Conservation (phyloP, 2,329 filamentous ascomycete genomes). For the Phaeosphaeria sp. region DNA sequence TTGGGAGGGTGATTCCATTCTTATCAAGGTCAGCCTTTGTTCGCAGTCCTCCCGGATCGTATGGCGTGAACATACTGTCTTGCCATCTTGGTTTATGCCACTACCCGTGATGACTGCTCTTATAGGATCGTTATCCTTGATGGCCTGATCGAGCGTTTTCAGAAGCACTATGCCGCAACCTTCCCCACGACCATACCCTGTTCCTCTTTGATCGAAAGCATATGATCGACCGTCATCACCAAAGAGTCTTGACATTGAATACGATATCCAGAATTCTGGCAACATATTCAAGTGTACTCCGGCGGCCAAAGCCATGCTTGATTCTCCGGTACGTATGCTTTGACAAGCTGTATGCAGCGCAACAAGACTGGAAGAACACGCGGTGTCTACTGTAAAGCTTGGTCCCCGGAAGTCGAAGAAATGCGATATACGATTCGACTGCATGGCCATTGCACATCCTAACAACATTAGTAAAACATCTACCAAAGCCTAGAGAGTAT, state of each 20-base stretch:
- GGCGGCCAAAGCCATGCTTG: conserved; percentile 31
- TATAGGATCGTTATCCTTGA: conserved; percentile 63
- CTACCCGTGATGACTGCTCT: conserved; percentile 52
- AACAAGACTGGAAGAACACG: conserved; percentile 37
- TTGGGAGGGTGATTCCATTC: conserved; percentile 64
- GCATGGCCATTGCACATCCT: conserved; percentile 30
- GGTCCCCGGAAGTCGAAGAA: conserved; percentile 42
- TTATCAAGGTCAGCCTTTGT: not conserved
- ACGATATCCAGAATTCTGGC: conserved; percentile 33
- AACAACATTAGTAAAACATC: not conserved
- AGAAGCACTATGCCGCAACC: conserved; percentile 65
- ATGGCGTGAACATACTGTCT: conserved; percentile 43
- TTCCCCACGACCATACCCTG: conserved; percentile 70
- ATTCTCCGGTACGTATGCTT: conserved; percentile 31
- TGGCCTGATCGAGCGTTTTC: conserved; percentile 64
- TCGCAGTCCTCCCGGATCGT: not conserved
- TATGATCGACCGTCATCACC: conserved; percentile 36
- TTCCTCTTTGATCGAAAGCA: conserved; percentile 59
- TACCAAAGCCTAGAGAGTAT: not conserved
- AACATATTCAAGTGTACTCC: conserved; percentile 27
- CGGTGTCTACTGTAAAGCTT: conserved; percentile 40
- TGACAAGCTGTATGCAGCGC: conserved; percentile 40
- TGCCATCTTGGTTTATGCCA: conserved; percentile 60
- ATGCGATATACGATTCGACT: conserved; percentile 38
- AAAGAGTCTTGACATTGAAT: conserved; percentile 29